A percentile compares a stretch with the other conserved stretches of the same genome.
Evolutionary conservation across 2,329 filamentous ascomycete species (phyloP).

Genomic region (Colletotrichum theobromicola): DNA sequence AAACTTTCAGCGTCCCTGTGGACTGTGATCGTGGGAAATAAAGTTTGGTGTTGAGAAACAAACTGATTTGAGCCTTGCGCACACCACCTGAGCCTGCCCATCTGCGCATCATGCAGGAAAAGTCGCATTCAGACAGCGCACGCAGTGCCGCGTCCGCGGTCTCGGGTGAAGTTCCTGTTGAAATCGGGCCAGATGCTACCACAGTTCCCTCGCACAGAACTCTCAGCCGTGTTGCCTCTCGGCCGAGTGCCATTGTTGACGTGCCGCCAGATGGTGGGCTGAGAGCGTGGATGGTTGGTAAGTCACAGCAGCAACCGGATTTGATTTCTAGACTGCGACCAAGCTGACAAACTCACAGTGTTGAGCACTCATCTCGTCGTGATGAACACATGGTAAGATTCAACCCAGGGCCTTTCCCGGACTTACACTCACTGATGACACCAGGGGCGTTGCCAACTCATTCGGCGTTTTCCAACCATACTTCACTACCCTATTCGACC

Average conservation of each 20-base stretch:
- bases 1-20: not conserved
- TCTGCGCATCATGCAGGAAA: not conserved
- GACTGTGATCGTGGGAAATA: not conserved
- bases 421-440: not conserved
- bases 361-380: constrained; percentile 49
- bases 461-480: constrained; percentile 62
- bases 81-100: not conserved
- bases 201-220: not conserved
- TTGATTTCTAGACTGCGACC: not conserved
- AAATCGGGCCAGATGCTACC: not conserved
- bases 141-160: not conserved
- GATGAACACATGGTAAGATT: constrained; percentile 52
- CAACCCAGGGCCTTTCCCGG: not conserved
- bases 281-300: constrained; percentile 51
- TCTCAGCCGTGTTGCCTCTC: constrained; percentile 44
- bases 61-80: not conserved
- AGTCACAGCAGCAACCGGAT: constrained; percentile 18
- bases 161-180: not conserved
- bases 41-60: not conserved
- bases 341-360: constrained; percentile 27
- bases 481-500: constrained; percentile 46
- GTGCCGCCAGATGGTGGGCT: constrained; percentile 57
- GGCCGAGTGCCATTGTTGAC: constrained; percentile 44
- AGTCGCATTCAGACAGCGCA: not conserved
- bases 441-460: constrained; percentile 57